Conservation (phyloP, 2,329 filamentous ascomycete species). For the Colletotrichum sublineola region DNA sequence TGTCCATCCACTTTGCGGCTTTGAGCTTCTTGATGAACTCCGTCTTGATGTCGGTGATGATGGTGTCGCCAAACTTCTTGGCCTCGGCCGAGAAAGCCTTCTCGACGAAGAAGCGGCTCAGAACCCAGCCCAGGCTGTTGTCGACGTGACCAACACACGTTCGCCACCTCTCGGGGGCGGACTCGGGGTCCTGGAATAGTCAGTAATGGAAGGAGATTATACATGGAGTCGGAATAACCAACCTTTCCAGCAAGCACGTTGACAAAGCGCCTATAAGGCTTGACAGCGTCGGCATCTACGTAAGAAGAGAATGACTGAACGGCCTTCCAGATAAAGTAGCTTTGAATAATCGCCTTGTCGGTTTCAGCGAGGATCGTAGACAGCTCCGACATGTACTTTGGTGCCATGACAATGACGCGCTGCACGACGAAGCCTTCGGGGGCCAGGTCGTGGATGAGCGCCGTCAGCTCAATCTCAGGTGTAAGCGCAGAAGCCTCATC, state of each 20-base stretch:
- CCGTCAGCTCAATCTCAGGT: slow-evolving; percentile 67
- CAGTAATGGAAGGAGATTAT: not conserved
- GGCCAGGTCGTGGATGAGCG: slow-evolving; percentile 65
- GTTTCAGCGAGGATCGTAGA: slow-evolving; percentile 68
- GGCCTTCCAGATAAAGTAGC: slow-evolving; percentile 75
- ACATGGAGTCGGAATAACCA: slow-evolving; percentile 41
- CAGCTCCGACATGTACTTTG: slow-evolving; percentile 71
- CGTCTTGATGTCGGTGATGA: slow-evolving; percentile 78
- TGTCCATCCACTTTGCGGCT: slow-evolving; percentile 74
- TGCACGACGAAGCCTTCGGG: slow-evolving; percentile 64
- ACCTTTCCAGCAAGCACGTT: slow-evolving; percentile 72
- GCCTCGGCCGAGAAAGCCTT: slow-evolving; percentile 76
- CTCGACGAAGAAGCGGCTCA: slow-evolving; percentile 79
- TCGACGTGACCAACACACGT: slow-evolving; percentile 72
- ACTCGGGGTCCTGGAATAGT: slow-evolving; percentile 65
- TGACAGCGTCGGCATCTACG: slow-evolving; percentile 71
- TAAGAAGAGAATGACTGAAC: slow-evolving; percentile 65
- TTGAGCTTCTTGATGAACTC: slow-evolving; percentile 73
- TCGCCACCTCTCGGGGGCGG: slow-evolving; percentile 75
- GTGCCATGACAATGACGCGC: slow-evolving; percentile 70
- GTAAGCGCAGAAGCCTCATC: slow-evolving; percentile 67
- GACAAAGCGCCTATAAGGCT: slow-evolving; percentile 70
- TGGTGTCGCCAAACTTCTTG: slow-evolving; percentile 75
- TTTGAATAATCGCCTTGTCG: slow-evolving; percentile 67
- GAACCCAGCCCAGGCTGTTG: slow-evolving; percentile 72